A percentile compares a stretch with the other conserved stretches of the same genome.
Conservation (phyloP, 306 rosid species). For the Notholithocarpus densiflorus region DNA sequence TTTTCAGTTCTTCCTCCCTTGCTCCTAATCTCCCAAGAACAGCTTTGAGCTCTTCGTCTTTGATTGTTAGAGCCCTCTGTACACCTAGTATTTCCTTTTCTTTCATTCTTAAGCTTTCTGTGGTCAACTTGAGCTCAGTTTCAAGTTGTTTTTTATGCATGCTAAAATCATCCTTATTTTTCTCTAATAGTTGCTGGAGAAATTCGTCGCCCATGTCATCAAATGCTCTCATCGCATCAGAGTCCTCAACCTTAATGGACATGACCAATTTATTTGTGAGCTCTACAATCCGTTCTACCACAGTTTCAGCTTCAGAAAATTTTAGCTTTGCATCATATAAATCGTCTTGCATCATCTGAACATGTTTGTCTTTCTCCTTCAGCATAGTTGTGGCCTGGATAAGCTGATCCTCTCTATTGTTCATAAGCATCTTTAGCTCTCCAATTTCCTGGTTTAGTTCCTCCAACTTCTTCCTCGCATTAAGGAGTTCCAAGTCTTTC, state of each 20-base stretch:
- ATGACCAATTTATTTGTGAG: conserved; percentile 67
- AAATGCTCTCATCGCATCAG: conserved; percentile 3
- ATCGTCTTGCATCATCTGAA: conserved; percentile 49
- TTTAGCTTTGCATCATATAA: conserved; percentile 52
- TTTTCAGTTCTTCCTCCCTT: conserved; percentile 56
- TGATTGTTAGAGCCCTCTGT: conserved; percentile 58
- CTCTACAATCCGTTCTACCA: conserved; percentile 56
- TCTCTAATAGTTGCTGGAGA: conserved; percentile 34
- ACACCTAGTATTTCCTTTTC: conserved; percentile 75
- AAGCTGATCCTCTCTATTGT: conserved; percentile 64
- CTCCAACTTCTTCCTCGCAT: conserved; percentile 62
- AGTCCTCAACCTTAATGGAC: conserved; percentile 54
- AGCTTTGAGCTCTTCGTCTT: conserved; percentile 76
- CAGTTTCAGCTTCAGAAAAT: conserved; percentile 65
- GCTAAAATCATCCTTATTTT: conserved; percentile 38
- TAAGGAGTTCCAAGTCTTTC: conserved; percentile 79
- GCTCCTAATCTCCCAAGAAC: conserved; percentile 55
- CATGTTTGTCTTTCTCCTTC: conserved; percentile 76
- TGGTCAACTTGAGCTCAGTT: conserved; percentile 61
- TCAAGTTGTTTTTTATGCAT: conserved; percentile 58
- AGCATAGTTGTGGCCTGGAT: conserved; percentile 63
- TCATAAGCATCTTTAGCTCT: conserved; percentile 68
- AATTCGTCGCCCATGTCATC: conserved; percentile 33
- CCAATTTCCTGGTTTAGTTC: conserved; percentile 58
- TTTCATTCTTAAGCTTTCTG: conserved; percentile 56